phyloP scores from a whole-genome alignment of 805 yeast species.

The Cyberlindnera samutprakarnensis region DNA sequence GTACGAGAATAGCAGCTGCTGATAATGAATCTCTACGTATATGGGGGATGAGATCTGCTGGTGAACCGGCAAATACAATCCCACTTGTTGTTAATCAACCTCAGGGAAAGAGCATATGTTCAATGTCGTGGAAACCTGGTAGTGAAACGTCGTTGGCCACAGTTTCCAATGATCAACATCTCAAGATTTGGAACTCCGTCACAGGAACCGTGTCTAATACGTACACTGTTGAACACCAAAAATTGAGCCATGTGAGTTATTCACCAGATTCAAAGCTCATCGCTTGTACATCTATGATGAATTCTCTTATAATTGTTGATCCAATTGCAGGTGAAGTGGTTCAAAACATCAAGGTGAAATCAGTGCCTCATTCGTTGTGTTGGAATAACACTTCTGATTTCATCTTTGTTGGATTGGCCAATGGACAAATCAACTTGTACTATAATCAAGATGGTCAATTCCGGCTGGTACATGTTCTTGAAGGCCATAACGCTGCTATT shows the following conservation, averaged over 20 bases:
- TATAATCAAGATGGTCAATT: slow-evolving; percentile 7
- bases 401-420: slow-evolving; percentile 38
- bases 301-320: slow-evolving; percentile 29
- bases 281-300: slow-evolving; percentile 34
- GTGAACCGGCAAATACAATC: slow-evolving; percentile 24
- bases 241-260: slow-evolving; percentile 21
- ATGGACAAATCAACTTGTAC: slow-evolving; percentile 32
- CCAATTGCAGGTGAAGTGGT: slow-evolving; percentile 24
- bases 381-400: slow-evolving; percentile 30
- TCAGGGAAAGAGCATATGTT: slow-evolving; percentile 32
- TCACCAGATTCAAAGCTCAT: slow-evolving; percentile 37
- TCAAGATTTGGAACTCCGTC: slow-evolving; percentile 40
- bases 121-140: slow-evolving; percentile 43
- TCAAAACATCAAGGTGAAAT: slow-evolving; percentile 21
- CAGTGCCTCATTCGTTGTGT: slow-evolving; percentile 20
- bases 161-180: slow-evolving; percentile 38
- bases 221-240: slow-evolving; percentile 22
- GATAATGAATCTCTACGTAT: slow-evolving; percentile 24
- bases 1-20: slow-evolving; percentile 22
- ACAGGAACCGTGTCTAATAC: slow-evolving; percentile 27
- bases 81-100: slow-evolving; percentile 31
- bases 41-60: slow-evolving; percentile 21
- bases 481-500: slow-evolving; percentile 45
- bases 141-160: slow-evolving; percentile 38
- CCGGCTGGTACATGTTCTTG: slow-evolving; percentile 13